Base-by-base conservation (phyloP, 192 early-diverging fungal genomes). In the Phycomyces nitens region DNA sequence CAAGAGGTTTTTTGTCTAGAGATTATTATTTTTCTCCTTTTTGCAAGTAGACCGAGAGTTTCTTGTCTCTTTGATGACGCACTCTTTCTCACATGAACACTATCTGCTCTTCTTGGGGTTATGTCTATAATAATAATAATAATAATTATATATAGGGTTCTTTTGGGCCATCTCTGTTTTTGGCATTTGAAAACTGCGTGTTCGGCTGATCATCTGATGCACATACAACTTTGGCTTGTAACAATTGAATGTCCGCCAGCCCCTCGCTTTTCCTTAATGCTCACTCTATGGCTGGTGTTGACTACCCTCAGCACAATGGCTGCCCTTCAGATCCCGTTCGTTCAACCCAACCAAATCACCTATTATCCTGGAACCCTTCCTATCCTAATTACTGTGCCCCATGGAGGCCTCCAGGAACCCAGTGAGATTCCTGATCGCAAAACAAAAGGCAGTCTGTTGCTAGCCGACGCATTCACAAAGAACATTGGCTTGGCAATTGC, bases 311-410 rank as follows among this genome's bases (percentile, higher is more conserved):
- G 27, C 0, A 8, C 18, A 4, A 56, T 39, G 21, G 27, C 21
- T 34, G 10, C 14, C 14, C 55, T 16, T 27, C 26, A 34, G 1
- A 56, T 29, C 7, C 29, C 29, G 7, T 34, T 34, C 24, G 8
- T 11, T 34, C 26, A 10, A 0, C 14, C 20, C 14, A 6, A 15
- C 16, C 55, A 14, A 10, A 56, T 39, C 3, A 18, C 55, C 15
- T 39, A 38, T 39, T 18, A 26, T 29, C 29, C 29, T 4, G 57
- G 57, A 0, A 11, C 1, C 9, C 42, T 59, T 42, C 57, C 57
- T 12, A 16, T 59, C 21, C n/a, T 59, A 21, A 59, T 59, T 23
- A 40, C 57, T 12, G 57, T 16, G 4, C 57, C 57, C n/a, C 57
- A 59, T 23, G 57, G 57, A 15, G 57, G 57, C 1, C 42, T 42